phyloP scores from a whole-genome alignment of 1,284 basidiomycete genomes.

The Hymenochaete sp. region DNA sequence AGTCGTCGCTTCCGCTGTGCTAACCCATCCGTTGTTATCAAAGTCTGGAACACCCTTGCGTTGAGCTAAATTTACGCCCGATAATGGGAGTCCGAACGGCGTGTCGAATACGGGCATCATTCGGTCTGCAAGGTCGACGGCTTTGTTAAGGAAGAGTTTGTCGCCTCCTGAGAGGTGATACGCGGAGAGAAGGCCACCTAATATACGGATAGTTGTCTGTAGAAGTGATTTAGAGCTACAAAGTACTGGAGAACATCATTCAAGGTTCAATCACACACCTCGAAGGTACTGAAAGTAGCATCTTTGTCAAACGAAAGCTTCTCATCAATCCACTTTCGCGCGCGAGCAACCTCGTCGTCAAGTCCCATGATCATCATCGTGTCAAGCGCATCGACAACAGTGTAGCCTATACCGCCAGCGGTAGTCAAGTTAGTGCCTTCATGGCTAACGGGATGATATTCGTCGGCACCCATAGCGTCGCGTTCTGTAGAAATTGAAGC shows the following conservation, averaged over 20 bases:
- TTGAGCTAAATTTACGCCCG: constrained; percentile 68
- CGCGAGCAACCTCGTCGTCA: constrained; percentile 68
- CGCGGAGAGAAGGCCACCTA: constrained; percentile 80
- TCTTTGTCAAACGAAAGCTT: constrained; percentile 73
- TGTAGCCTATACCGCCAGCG: constrained; percentile 79
- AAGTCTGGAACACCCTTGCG: constrained; percentile 56
- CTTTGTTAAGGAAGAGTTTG: constrained; percentile 62
- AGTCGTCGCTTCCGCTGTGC: constrained; percentile 79
- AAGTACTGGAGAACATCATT: constrained; percentile 3
- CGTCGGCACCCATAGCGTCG: constrained; percentile 84
- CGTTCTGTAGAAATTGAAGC: constrained; percentile 40
- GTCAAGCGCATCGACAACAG: constrained; percentile 77
- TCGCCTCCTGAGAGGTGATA: constrained; percentile 66
- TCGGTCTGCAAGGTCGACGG: constrained; percentile 76
- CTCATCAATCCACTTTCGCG: constrained; percentile 69
- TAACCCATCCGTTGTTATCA: constrained; percentile 61
- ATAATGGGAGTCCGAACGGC: constrained; percentile 71
- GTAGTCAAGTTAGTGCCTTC: constrained; percentile 68
- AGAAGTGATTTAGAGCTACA: constrained; percentile 10
- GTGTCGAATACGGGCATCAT: constrained; percentile 83
- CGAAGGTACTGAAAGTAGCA: constrained; percentile 84
- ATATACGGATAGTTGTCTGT: constrained; percentile 71
- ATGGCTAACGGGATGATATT: constrained; percentile 76
- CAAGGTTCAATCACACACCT: constrained; percentile 44
- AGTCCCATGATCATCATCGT: constrained; percentile 84